Evolutionary conservation across 805 yeast genomes (phyloP).

Genomic region (Suhomyces vadensis): DNA sequence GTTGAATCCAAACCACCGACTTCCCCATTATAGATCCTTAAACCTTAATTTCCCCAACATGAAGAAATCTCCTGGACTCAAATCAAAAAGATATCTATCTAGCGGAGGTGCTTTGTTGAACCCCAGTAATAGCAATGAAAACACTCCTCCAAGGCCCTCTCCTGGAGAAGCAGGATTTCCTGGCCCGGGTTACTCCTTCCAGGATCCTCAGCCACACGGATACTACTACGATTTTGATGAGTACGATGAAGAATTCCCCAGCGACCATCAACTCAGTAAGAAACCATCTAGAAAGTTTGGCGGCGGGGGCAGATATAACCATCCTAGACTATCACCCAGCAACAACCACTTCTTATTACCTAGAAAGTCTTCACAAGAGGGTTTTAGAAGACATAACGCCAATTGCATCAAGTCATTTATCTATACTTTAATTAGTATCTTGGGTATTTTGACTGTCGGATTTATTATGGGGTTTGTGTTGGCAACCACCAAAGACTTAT

Average conservation of each 20-base stretch:
- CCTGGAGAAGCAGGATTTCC: constrained; percentile 23
- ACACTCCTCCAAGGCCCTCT: constrained; percentile 8
- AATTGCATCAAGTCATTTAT: constrained; percentile 33
- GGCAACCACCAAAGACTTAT: constrained; percentile 83
- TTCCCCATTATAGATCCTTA: constrained; percentile 44
- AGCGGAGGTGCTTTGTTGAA: constrained; percentile 30
- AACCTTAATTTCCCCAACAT: constrained; percentile 32
- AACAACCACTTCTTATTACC: constrained; percentile 30
- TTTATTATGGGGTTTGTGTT: constrained; percentile 80
- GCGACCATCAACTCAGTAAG: constrained; percentile 10
- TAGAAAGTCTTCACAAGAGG: constrained; percentile 26
- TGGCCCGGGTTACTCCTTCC: constrained; percentile 34
- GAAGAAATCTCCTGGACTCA: constrained; percentile 22
- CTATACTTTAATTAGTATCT: constrained; percentile 46
- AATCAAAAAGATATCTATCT: constrained; percentile 38
- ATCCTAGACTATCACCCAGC: constrained; percentile 22
- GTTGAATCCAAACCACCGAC: constrained; percentile 22
- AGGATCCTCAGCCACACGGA: constrained; percentile 19
- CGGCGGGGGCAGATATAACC: constrained; percentile 13
- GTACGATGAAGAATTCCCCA: constrained; percentile 33
- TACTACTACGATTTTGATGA: constrained; percentile 42
- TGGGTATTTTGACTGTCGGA: constrained; percentile 64
- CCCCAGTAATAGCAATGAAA: constrained; percentile 9
- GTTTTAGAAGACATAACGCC: constrained; percentile 11
- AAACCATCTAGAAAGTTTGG: constrained; percentile 8